Conservation (phyloP, 139 green algal genomes). For the Trebouxia sp. region DNA sequence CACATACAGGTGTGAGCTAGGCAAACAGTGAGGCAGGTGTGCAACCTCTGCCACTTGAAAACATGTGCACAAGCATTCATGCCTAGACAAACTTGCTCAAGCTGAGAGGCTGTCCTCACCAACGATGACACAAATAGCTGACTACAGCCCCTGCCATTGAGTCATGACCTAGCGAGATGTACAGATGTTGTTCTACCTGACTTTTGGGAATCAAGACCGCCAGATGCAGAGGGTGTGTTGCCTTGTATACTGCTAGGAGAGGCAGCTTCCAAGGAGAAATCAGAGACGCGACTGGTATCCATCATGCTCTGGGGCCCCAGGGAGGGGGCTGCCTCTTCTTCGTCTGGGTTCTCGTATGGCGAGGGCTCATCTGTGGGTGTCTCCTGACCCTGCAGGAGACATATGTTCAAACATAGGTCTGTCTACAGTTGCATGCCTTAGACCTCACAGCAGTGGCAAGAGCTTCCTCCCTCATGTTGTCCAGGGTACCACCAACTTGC, state of each 20-base stretch:
- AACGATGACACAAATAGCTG: too few relatives aligned
- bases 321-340: too few relatives aligned
- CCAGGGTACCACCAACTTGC: too few relatives aligned
- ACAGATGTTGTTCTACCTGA: too few relatives aligned
- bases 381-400: background rate
- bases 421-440: background rate
- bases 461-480: slow-evolving; percentile 77
- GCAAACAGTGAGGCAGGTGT: too few relatives aligned
- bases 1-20: too few relatives aligned
- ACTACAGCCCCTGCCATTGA: too few relatives aligned
- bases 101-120: too few relatives aligned
- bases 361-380: slow-evolving; percentile 7
- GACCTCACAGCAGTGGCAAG: slow-evolving; percentile 56
- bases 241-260: background rate
- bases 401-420: background rate
- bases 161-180: too few relatives aligned
- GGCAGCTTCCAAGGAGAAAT: slow-evolving; percentile 4
- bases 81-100: too few relatives aligned
- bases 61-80: too few relatives aligned
- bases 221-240: background rate
- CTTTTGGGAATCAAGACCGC: background rate
- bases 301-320: slow-evolving; percentile 4
- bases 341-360: background rate
- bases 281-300: background rate
- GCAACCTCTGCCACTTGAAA: too few relatives aligned